Base-by-base conservation (phyloP, 495 filamentous ascomycete genomes). In the Hyaloscypha hepaticicola region DNA sequence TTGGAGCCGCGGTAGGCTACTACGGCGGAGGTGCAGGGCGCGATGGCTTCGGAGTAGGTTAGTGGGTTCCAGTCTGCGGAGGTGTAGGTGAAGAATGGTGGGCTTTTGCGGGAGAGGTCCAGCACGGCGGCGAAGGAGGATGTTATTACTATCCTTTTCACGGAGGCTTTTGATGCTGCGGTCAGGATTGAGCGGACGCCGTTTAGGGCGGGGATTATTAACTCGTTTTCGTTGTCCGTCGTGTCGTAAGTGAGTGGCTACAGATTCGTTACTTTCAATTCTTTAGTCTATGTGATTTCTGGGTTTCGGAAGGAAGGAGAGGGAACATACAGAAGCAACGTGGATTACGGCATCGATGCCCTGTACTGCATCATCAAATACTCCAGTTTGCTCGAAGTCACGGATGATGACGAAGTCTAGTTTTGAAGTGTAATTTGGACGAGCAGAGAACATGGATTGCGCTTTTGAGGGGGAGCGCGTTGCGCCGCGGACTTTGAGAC, bases 191-290 rank as follows among this genome's bases (percentile, higher is more conserved):
- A 55, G 0, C 34, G 65, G 0, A 72, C 75, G 0, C 72, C 76
- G 31, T 76, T 67, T 8, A 74, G 60, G 2, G 76, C 74, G 1
- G 74, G 75, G 31, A 22, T 21, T 50, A 77, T 72, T 41, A 72
- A 74, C 0, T 67, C 34, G 5, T 72, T 57, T 33, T 76, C 74
- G 16, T 63, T 63, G 34, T 76, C 58, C 1, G 41, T 68, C 12
- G 28, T 49, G 67, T 67, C 28, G 28, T 63, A 65, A 2, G 67
- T 55, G n/a, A 79, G 57, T 52, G 77, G 77, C 1, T 21, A n/a
- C 5, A 55, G 52, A 24, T 24, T 5, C 5, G 19, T 19, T 16
- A 50, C 5, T 50, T n/a, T 50, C 19, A 52, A 3, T 52, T 52
- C 6, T 52, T 19, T 8, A 8, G 38, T 19, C 38, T 8, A 8